A percentile compares a stretch with the other conserved stretches of the same genome.
These are phyloP conservation scores for Evernia prunastri DNA, from an alignment of 495 filamentous ascomycete genomes.

Conservation along the genomic window DNA sequence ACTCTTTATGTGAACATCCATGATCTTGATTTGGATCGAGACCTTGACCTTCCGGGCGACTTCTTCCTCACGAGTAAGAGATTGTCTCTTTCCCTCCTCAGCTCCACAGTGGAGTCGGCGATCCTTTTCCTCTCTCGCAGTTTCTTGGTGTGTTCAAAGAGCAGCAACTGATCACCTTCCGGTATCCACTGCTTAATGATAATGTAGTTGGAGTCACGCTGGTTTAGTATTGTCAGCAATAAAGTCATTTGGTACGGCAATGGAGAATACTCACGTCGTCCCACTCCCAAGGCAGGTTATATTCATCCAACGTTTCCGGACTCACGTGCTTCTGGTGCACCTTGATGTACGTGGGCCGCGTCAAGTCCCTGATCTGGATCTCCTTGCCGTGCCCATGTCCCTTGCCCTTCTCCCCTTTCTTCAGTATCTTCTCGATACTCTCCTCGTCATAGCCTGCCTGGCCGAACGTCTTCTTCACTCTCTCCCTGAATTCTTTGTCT, in stretches of 20 bases:
- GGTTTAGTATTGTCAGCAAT: conserved; percentile 25
- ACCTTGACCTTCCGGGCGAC: conserved; percentile 23
- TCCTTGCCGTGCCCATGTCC: conserved; percentile 8
- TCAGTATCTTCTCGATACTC: conserved; percentile 21
- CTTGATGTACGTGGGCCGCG: conserved; percentile 43
- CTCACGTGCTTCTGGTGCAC: conserved; percentile 48
- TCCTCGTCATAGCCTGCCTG: conserved; percentile 23
- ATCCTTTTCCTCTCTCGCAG: conserved; percentile 50
- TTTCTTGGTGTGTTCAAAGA: conserved; percentile 64
- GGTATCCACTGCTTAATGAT: conserved; percentile 71
- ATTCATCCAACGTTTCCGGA: conserved; percentile 43
- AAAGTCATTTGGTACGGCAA: background rate
- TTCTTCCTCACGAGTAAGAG: conserved; percentile 61
- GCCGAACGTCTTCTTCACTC: conserved; percentile 20
- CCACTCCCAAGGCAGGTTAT: conserved; percentile 46
- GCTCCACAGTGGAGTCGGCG: conserved; percentile 39
- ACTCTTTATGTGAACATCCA: conserved; percentile 24
- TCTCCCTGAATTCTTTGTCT: conserved; percentile 19
- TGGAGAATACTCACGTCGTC: conserved; percentile 21
- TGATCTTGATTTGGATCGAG: conserved; percentile 11
- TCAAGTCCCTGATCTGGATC: conserved; percentile 23
- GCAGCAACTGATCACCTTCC: conserved; percentile 62
- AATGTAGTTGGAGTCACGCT: conserved; percentile 61
- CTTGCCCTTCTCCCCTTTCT: conserved; percentile 16
- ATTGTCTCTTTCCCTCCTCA: conserved; percentile 46